Evolutionary conservation across 2,329 filamentous ascomycete species (phyloP).

Genomic region (Trichoderma brevicompactum): DNA sequence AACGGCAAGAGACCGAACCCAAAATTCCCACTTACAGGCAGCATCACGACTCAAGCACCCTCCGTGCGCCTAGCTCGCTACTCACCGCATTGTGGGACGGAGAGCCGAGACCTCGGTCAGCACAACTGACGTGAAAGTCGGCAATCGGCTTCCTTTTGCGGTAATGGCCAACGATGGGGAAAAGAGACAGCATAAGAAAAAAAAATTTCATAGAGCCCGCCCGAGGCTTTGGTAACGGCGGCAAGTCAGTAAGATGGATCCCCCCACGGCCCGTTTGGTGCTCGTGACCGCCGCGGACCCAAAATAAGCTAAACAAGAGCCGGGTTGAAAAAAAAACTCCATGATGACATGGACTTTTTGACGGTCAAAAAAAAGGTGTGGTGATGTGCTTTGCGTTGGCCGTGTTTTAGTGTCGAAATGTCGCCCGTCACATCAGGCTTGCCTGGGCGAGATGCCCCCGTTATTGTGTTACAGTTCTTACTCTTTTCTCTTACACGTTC

Average conservation of each 20-base stretch:
- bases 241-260: slow-evolving; percentile 1
- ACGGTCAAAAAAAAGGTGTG: neutral
- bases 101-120: slow-evolving; percentile 26
- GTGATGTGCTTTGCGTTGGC: slow-evolving; percentile 11
- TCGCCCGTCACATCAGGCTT: neutral
- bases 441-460: too few relatives aligned
- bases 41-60: slow-evolving; percentile 21
- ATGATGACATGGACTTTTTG: slow-evolving; percentile 23
- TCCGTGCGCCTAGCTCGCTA: slow-evolving; percentile 8
- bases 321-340: neutral
- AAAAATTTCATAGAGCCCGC: slow-evolving; percentile 7
- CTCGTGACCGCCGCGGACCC: slow-evolving; percentile 20
- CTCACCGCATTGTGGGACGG: slow-evolving; percentile 27
- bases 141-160: slow-evolving; percentile 7
- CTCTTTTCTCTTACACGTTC: neutral
- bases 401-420: neutral
- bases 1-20: slow-evolving; percentile 6
- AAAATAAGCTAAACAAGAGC: neutral
- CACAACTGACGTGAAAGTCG: slow-evolving; percentile 11
- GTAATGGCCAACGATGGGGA: slow-evolving; percentile 10
- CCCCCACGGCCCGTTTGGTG: slow-evolving; percentile 11
- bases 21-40: neutral
- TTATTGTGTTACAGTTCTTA: neutral
- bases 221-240: slow-evolving; percentile 16
- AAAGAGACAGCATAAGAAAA: neutral